Conservation (phyloP, 371 early-diverging fungal genomes). For the Mucor sp. region DNA sequence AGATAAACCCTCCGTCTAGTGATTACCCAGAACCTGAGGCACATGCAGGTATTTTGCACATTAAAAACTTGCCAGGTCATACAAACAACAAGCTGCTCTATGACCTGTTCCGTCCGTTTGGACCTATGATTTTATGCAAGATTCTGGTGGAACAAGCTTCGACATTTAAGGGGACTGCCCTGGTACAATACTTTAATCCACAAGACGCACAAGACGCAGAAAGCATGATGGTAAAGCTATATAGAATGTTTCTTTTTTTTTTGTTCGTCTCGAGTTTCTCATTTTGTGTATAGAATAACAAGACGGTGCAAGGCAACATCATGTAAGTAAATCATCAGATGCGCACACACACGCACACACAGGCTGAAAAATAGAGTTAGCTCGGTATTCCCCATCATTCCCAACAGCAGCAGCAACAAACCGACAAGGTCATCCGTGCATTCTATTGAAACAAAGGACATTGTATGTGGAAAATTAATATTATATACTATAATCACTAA, state of each 20-base stretch:
- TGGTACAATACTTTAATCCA: constrained; percentile 49
- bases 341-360: background rate
- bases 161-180: constrained; percentile 40
- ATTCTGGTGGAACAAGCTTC: constrained; percentile 36
- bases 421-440: background rate
- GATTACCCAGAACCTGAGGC: constrained; percentile 37
- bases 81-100: constrained; percentile 40
- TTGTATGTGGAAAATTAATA: background rate
- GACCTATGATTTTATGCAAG: constrained; percentile 49
- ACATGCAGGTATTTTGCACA: constrained; percentile 37
- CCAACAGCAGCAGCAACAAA: background rate
- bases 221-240: constrained; percentile 36
- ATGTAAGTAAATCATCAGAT: constrained; percentile 18
- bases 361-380: background rate
- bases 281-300: constrained; percentile 12
- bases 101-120: constrained; percentile 48
- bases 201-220: constrained; percentile 41
- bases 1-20: constrained; percentile 27
- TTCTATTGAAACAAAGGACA: background rate
- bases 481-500: background rate
- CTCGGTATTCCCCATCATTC: constrained; percentile 1
- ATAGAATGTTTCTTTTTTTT: background rate
- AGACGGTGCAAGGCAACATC: constrained; percentile 18
- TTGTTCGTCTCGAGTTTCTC: background rate
- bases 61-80: constrained; percentile 36